Conservation (phyloP, 768 basidiomycete genomes). For the Pulveroboletus ravenelii region DNA sequence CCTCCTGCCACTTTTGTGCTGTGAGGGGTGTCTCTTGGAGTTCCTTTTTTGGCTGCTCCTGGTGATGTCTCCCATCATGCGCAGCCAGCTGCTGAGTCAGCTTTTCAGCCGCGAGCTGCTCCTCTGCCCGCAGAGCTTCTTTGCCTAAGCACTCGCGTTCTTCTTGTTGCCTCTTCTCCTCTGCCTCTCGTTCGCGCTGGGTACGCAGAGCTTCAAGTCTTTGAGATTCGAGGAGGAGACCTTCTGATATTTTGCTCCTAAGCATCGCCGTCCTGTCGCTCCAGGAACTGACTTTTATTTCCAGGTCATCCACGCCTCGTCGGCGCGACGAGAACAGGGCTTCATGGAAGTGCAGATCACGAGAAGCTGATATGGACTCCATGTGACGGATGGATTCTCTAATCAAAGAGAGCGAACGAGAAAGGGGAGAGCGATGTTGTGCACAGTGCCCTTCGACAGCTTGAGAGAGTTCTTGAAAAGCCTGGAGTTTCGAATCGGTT, state of each 20-base stretch:
- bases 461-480: slow-evolving; percentile 35
- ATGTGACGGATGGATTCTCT: slow-evolving; percentile 53
- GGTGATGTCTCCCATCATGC: slow-evolving; percentile 19
- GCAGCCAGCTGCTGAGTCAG: slow-evolving; percentile 13
- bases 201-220: slow-evolving; percentile 37
- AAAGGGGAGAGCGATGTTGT: slow-evolving; percentile 35
- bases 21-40: background rate
- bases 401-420: slow-evolving; percentile 48
- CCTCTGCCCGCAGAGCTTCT: slow-evolving; percentile 33
- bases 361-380: slow-evolving; percentile 41
- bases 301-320: slow-evolving; percentile 47
- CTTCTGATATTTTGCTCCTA: slow-evolving; percentile 36
- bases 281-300: slow-evolving; percentile 47
- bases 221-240: slow-evolving; percentile 38
- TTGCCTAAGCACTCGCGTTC: slow-evolving; percentile 28
- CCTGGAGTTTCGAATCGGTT: slow-evolving; percentile 27
- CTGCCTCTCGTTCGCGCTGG: slow-evolving; percentile 25
- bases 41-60: slow-evolving; percentile 13
- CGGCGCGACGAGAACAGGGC: slow-evolving; percentile 45
- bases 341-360: slow-evolving; percentile 44
- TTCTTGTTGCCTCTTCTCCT: slow-evolving; percentile 17
- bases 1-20: background rate
- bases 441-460: slow-evolving; percentile 35
- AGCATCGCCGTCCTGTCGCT: slow-evolving; percentile 32
- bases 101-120: slow-evolving; percentile 22